Evolutionary conservation across 192 early-diverging fungal genomes (phyloP), one percentile per base, ranked within the genome.

Genomic region (Coemansia sp.): DNA sequence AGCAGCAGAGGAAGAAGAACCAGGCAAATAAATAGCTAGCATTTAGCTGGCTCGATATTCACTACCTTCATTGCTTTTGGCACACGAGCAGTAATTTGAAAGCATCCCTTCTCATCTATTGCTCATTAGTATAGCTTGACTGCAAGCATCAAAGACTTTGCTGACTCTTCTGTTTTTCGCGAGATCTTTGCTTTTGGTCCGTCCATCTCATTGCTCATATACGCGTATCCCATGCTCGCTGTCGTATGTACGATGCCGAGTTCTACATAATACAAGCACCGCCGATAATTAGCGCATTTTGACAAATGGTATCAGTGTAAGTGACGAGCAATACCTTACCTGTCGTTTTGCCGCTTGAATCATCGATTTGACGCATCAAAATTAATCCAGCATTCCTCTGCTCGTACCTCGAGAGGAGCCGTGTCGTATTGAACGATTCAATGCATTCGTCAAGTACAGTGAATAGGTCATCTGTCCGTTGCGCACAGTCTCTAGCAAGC

Each of bases 201-300:
- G 13, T 29, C 20, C 74, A 77, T 77, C 2, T 36, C 36, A 2
- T n/a, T 45, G 3, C 65, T 47, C 75, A 78, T 78, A 29, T 57
- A 72, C 3, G 65, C 72, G 5, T 77, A 70, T 52, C 86, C 88
- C 88, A 93, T 91, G 45, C 85, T 86, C 22, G 82, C 66, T 3
- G 91, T 91, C 5, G 90, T 88, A 65, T 93, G 89, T 0, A 84
- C 88, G 64, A 82, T 82, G 45, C 85, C 85, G 34, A 90, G 77
- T 54, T 93, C 91, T 50, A 83, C 28, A 53, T 9, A 36, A 4
- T 11, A 4, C 7, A 36, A 5, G 13, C 13, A 36, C 4, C 13
- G 34, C 0, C 13, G 2, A 11, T 3, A 36, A 11, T 36, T n/a
- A n/a, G n/a, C 7, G 34, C 34, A 36, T 36, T 36, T 36, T 36